A percentile compares a stretch with the other conserved stretches of the same genome.
These are phyloP conservation scores for Capsella bursapastoris DNA, from an alignment of 345 rosid genomes.

Conservation along the genomic window DNA sequence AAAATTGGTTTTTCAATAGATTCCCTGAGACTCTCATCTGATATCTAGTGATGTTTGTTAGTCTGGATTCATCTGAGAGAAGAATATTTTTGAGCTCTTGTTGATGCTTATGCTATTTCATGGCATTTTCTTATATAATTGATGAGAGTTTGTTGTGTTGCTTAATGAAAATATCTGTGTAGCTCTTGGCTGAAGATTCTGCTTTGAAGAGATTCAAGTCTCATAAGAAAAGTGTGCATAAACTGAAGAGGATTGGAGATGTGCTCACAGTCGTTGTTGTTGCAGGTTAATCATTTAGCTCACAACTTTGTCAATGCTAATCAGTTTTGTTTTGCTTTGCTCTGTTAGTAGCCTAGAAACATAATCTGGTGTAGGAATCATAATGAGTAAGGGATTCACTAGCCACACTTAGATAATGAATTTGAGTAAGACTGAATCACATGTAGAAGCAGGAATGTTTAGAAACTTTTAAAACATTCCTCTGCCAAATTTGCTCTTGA, in stretches of 20 bases:
- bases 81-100: background rate
- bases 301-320: background rate
- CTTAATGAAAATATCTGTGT: conserved; percentile 20
- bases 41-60: background rate
- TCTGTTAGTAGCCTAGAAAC: too few species aligned
- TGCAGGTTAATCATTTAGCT: conserved; percentile 56
- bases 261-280: conserved; percentile 72
- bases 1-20: background rate
- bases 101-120: background rate
- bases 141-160: background rate
- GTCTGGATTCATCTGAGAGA: background rate
- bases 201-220: conserved; percentile 69
- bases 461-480: background rate
- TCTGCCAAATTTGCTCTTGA: background rate
- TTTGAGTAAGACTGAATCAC: background rate
- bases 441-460: background rate
- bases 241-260: conserved; percentile 69
- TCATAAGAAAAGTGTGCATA: conserved; percentile 57
- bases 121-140: background rate
- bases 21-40: background rate
- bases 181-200: conserved; percentile 83
- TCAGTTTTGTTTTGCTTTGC: too few species aligned
- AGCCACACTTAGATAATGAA: background rate
- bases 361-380: background rate
- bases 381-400: background rate